These are phyloP conservation scores for Sporothrix schenckii DNA, from an alignment of 2,329 filamentous ascomycete genomes.

Conservation along the genomic window DNA sequence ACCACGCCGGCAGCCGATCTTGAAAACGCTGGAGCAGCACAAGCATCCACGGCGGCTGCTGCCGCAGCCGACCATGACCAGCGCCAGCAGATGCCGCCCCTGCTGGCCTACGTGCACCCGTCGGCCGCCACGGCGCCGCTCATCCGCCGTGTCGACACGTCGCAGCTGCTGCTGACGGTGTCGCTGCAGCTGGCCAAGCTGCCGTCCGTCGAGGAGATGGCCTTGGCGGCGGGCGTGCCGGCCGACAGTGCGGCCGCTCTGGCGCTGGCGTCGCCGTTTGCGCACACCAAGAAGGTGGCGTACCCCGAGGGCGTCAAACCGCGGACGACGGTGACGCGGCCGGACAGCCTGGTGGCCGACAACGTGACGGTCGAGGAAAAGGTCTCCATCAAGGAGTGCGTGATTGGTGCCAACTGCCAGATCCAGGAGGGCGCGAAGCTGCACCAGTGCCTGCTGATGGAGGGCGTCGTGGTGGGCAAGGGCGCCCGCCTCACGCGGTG, in stretches of 20 bases:
- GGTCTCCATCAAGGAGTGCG: slow-evolving; percentile 86
- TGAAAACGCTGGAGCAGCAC: neutral
- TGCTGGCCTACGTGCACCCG: slow-evolving; percentile 82
- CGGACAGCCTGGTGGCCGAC: slow-evolving; percentile 80
- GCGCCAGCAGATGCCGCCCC: slow-evolving; percentile 60
- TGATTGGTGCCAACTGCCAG: slow-evolving; percentile 84
- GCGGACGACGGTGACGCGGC: slow-evolving; percentile 77
- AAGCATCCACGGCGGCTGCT: slow-evolving; percentile 33
- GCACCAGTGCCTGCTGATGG: slow-evolving; percentile 88
- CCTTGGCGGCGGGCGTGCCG: slow-evolving; percentile 65
- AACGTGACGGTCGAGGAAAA: slow-evolving; percentile 90
- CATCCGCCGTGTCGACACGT: slow-evolving; percentile 85
- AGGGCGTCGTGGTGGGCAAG: slow-evolving; percentile 82
- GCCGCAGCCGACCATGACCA: slow-evolving; percentile 26
- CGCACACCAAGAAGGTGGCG: slow-evolving; percentile 77
- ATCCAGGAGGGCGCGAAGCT: slow-evolving; percentile 85
- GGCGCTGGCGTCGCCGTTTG: slow-evolving; percentile 68
- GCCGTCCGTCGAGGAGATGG: slow-evolving; percentile 65
- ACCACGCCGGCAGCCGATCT: neutral
- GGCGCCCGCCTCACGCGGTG: slow-evolving; percentile 85
- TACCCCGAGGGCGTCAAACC: slow-evolving; percentile 80
- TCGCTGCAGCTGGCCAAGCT: slow-evolving; percentile 87
- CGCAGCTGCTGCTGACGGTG: slow-evolving; percentile 75
- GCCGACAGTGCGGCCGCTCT: slow-evolving; percentile 71
- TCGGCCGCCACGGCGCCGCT: slow-evolving; percentile 60